Evolutionary conservation across 1,284 basidiomycete species (phyloP), one percentile per base, ranked within the genome.

Genomic region (Ustilago tritici): DNA sequence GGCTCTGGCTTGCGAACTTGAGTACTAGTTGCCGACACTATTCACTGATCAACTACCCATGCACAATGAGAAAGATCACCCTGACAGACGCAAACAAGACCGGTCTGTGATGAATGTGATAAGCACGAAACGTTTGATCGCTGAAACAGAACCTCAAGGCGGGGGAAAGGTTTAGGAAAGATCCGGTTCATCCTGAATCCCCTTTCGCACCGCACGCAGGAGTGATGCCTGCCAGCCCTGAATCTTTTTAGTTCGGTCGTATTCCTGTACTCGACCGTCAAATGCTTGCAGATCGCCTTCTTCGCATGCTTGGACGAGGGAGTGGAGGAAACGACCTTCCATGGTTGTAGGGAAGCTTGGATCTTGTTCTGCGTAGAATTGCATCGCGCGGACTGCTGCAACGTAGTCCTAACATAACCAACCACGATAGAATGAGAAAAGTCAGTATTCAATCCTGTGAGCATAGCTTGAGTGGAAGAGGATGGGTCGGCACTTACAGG

Each of bases 401-500:
- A 79, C 80, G 55, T 81, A 80, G 71, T 85, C 84, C 76, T 82
- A 49, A 10, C 36, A 2, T 17, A 11, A 5, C 46, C 40, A 17
- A 35, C 5, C 4, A 19, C 4, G 15, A 35, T 1, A 23, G n/a
- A 35, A 23, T 31, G 50, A 36, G 43, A 10, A 40, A 36, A 15
- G 40, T 41, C 4, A 41, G 40, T 17, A 15, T 41, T 17, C 17
- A 6, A 15, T 41, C 40, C 17, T 41, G 12, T 6, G 6, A 41
- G 40, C 40, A 15, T 14, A 41, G 40, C 15, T 7, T 12, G 53
- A 38, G 11, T 10, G 50, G 12, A 47, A 14, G 58, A 23, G 53
- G 38, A 6, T 14, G 43, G 17, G 4, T 88, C 15, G 5, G 12
- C 1, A 88, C 91, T 81, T 87, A 95, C 95, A 70, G 90, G 90